Base-by-base conservation (phyloP, 164 flowering plant genomes). In the Vitis labrusca region DNA sequence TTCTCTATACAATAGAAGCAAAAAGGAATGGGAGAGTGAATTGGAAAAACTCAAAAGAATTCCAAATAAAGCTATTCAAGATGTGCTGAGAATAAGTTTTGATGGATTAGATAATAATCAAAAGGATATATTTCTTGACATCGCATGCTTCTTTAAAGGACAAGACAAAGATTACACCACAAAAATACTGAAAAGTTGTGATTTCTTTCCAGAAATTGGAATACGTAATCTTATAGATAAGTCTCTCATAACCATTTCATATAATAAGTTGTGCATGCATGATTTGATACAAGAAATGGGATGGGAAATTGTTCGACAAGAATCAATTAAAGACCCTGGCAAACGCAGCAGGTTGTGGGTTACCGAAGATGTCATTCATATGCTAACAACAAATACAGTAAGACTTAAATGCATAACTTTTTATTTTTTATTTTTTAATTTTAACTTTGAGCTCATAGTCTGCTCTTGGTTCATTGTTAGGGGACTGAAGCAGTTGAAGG, bases 321-420 rank as follows among this genome's bases (percentile, higher is more conserved):
- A 70, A 60, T 66, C 61, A 14, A 48, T 51, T 4, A n/a, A 65
- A 3, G 60, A 73, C 10, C 77, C 75, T 7, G 74, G 78, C 10
- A 47, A 64, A 7, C 78, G 69, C 2, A 73, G 80, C 53, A 76
- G 84, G 50, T 47, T 81, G 67, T 78, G 76, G 79, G 2, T 29
- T 23, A 8, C 14, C 0, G 15, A 68, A 17, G 81, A 81, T 50
- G 17, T 76, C 5, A 8, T 5, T 0, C 48, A n/a, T 37, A 69
- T 68, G 1, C 49, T 81, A 5, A 50, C 17, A 9, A 65, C 73
- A 0, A 57, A 59, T 13, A 29, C 11, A 29, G 78, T 80, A 59
- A 76, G 77, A 58, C 23, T 0, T 15, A 23, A 10, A 58, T 0
- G 1, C n/a, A 58, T 0, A 15, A 15, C 4, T 2, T 3, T 16